Evolutionary conservation across 192 early-diverging fungal species (phyloP).

Genomic region (Diversispora epigaea): DNA sequence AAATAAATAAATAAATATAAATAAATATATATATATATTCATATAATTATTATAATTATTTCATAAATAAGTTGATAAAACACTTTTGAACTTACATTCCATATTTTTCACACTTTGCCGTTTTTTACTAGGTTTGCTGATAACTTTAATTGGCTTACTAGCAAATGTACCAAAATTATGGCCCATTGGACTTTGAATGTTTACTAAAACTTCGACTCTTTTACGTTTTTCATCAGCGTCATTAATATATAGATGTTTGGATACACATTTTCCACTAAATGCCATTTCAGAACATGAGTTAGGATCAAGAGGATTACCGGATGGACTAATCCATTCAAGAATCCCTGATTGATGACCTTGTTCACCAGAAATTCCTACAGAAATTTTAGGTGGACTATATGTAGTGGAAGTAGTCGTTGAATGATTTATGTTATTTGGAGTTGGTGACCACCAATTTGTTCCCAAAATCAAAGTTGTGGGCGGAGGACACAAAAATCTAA

Average conservation of each 20-base stretch:
- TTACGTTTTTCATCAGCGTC: constrained; percentile 85
- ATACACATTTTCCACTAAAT: constrained; percentile 71
- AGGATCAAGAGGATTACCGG: constrained; percentile 47
- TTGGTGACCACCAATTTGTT: constrained; percentile 64
- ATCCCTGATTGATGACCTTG: constrained; percentile 50
- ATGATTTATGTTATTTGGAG: constrained; percentile 18
- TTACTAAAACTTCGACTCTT: constrained; percentile 70
- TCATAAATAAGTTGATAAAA: neutral
- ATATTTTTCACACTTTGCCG: constrained; percentile 82
- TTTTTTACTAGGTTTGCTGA: constrained; percentile 92
- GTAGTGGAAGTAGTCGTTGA: constrained; percentile 24
- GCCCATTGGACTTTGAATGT: constrained; percentile 65
- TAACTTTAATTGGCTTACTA: constrained; percentile 81
- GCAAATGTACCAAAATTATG: constrained; percentile 66
- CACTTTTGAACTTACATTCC: constrained; percentile 48
- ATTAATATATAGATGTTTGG: constrained; percentile 82
- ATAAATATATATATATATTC: neutral
- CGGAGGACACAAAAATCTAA: constrained; percentile 78
- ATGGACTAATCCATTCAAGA: constrained; percentile 56
- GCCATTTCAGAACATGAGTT: constrained; percentile 48
- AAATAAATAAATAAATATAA: too few species aligned
- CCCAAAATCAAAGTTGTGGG: constrained; percentile 79
- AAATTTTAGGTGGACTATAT: constrained; percentile 49
- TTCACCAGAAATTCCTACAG: constrained; percentile 63
- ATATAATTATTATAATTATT: constrained; percentile 4